Conservation (phyloP, 176 grass and related monocot species). For the Puccinellia tenuiflora region DNA sequence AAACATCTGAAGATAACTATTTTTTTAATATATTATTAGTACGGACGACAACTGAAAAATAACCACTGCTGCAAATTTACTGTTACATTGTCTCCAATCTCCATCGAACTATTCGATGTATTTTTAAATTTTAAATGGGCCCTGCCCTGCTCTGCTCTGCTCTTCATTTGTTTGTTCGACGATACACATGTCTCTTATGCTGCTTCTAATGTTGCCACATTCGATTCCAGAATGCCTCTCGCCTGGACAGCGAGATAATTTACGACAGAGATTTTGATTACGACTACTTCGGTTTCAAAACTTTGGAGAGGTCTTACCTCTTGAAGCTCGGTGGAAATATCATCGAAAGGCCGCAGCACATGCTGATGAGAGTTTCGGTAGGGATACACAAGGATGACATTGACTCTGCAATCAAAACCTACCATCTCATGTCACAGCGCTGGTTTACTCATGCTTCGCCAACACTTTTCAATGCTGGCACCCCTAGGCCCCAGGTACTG, state of each 20-base stretch:
- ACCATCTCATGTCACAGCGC: slow-evolving; percentile 92
- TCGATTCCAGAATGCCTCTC: slow-evolving; percentile 68
- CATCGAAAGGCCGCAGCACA: slow-evolving; percentile 82
- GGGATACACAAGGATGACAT: slow-evolving; percentile 96
- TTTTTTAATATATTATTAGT: background rate
- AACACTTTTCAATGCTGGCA: slow-evolving; percentile 89
- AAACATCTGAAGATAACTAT: background rate
- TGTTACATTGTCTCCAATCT: background rate
- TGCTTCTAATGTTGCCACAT: background rate
- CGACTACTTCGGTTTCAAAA: slow-evolving; percentile 97
- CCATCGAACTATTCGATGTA: background rate
- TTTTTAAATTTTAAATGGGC: background rate
- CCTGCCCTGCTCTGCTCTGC: background rate
- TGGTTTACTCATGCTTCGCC: slow-evolving; percentile 98
- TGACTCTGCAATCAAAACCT: slow-evolving; percentile 68
- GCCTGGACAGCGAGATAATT: slow-evolving; percentile 91
- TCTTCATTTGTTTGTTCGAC: background rate
- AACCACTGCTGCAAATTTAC: background rate
- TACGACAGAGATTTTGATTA: slow-evolving; percentile 98
- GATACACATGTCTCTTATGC: background rate
- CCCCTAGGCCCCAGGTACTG: slow-evolving; percentile 75
- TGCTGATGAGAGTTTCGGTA: slow-evolving; percentile 95
- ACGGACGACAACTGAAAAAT: background rate
- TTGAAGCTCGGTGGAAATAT: slow-evolving; percentile 67
- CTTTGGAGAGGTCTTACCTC: slow-evolving; percentile 92